A percentile compares a stretch with the other conserved stretches of the same genome.
Conservation (phyloP, 2,329 filamentous ascomycete species). For the Juglanconis oblonga region DNA sequence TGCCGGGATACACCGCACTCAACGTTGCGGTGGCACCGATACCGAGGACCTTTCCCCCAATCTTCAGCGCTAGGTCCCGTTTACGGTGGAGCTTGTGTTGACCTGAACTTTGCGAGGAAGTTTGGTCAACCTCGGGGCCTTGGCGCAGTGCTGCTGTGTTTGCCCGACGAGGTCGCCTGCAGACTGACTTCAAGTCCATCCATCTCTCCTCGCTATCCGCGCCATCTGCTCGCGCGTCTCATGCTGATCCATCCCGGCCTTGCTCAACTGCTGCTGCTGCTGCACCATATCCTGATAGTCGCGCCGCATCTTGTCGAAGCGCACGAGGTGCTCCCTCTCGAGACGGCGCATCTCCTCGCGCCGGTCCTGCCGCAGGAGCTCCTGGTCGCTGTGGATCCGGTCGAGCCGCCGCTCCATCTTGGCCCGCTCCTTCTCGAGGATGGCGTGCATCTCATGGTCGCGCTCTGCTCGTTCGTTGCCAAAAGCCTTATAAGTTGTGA, state of each 20-base stretch:
- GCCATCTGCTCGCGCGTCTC: not conserved
- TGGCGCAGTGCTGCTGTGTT: not conserved
- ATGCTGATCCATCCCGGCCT: not conserved
- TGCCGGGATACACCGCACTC: not conserved
- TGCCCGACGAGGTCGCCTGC: not conserved
- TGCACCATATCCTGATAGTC: not conserved
- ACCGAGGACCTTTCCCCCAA: not conserved
- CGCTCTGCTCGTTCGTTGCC: not conserved
- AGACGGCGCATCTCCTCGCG: not conserved
- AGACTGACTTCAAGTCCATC: conserved; percentile 1
- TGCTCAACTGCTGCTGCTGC: not conserved
- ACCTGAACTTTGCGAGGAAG: not conserved
- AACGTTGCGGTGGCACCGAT: not conserved
- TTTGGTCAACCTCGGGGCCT: not conserved
- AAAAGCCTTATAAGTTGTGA: not conserved
- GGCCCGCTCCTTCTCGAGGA: not conserved
- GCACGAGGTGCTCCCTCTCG: not conserved
- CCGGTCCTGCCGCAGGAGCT: not conserved
- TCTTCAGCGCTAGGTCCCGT: not conserved
- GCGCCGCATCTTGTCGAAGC: not conserved
- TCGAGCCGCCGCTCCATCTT: conserved; percentile 1
- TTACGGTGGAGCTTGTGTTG: not conserved
- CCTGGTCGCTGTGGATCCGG: not conserved
- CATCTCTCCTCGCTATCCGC: not conserved
- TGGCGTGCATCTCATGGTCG: not conserved